Evolutionary conservation across 306 rosid species (phyloP), one percentile per base, ranked within the genome.

Genomic region (Rubus parviflorus): DNA sequence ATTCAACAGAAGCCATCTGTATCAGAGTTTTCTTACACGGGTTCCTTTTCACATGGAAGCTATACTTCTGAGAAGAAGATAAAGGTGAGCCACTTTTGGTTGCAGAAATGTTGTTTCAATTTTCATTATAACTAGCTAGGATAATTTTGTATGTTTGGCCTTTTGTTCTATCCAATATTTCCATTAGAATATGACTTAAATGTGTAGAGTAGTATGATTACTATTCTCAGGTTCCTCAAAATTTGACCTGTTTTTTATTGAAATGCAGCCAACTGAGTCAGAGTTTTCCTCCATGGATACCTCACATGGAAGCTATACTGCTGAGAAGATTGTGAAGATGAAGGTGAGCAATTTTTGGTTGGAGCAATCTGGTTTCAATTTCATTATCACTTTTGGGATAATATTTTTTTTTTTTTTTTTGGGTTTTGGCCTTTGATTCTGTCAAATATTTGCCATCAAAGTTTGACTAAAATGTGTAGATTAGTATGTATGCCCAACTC

Each of bases 11-110:
- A 76, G 62, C 73, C 76, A 5, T n/a, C 70, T 12, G 54, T 41
- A 30, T 83, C 85, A 38, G 81, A 83, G 70, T 77, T 74, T 46
- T 79, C 85, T 23, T 38, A 52, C 41, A 63, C 13, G 42, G 78
- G 45, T 42, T 75, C 82, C 58, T 73, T 62, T 67, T 75, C 85
- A 17, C 25, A 41, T 68, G 81, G 78, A 66, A 82, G 85, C 81
- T 68, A 65, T 46, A 77, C 81, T 42, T 49, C 82, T 52, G 72
- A 66, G 81, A 85, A 61, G 64, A 83, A 75, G 74, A 70, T 60
- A 66, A 69, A 74, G 87, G 85, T 81, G 75, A 83, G 83, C 25
- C 14, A 22, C 8, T 47, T 37, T 13, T 3, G 17, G 17, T 42
- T 53, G 74, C 20, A 56, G 23, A 16, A 54, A 22, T 72, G 38